Evolutionary conservation across 192 early-diverging fungal genomes (phyloP).

Genomic region (Gigaspora rosea): DNA sequence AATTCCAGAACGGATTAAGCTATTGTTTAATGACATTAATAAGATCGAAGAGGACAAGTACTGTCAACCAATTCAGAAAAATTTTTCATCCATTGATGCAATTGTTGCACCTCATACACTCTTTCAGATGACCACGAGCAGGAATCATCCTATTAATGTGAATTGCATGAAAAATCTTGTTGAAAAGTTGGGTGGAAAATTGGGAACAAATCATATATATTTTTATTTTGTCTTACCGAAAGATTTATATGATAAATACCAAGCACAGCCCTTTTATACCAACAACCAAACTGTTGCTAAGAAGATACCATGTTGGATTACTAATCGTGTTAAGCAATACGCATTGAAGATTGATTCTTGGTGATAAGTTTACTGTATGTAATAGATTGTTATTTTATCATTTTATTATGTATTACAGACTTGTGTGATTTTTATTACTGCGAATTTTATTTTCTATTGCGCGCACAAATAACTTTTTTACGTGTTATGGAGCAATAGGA

Average conservation of each 20-base stretch:
- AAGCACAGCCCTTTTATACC: slow-evolving; percentile 10
- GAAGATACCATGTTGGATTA: slow-evolving; percentile 4
- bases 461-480: too few species aligned
- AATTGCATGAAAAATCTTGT: slow-evolving; percentile 22
- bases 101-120: slow-evolving; percentile 15
- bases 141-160: slow-evolving; percentile 25
- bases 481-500: too few species aligned
- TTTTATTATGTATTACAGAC: too few species aligned
- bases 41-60: slow-evolving; percentile 1
- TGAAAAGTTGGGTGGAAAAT: slow-evolving; percentile 16
- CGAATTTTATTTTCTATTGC: too few species aligned
- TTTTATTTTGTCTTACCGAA: slow-evolving; percentile 29
- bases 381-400: too few species aligned
- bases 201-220: slow-evolving; percentile 5
- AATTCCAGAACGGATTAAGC: slow-evolving; percentile 16
- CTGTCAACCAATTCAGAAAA: slow-evolving; percentile 11
- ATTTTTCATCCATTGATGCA: slow-evolving; percentile 25
- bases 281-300: slow-evolving; percentile 10
- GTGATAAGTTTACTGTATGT: not conserved
- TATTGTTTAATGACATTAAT: slow-evolving; percentile 2
- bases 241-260: slow-evolving; percentile 6
- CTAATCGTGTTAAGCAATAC: slow-evolving; percentile 14
- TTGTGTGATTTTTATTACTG: too few species aligned
- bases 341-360: slow-evolving; percentile 20
- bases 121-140: slow-evolving; percentile 20